These are phyloP conservation scores for Cladophialophora exuberans DNA, from an alignment of 2,329 filamentous ascomycete species.

Conservation along the genomic window DNA sequence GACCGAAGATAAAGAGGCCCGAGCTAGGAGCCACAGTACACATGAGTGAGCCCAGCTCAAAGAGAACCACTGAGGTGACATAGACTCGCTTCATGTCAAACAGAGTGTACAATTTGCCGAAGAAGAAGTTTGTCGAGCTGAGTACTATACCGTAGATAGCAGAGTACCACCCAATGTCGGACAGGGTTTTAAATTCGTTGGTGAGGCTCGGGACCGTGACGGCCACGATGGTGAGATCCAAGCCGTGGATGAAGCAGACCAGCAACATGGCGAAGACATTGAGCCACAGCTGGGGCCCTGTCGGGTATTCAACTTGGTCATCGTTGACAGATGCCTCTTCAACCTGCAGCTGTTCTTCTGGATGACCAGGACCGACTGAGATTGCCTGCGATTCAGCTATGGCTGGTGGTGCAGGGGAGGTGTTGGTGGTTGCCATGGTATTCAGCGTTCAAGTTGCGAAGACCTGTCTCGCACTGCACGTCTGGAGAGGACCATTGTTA, in stretches of 20 bases:
- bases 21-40: slow-evolving; percentile 40
- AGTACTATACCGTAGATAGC: slow-evolving; percentile 45
- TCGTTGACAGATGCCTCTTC: slow-evolving; percentile 7
- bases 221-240: slow-evolving; percentile 37
- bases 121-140: slow-evolving; percentile 48
- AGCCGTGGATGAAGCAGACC: slow-evolving; percentile 10
- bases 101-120: slow-evolving; percentile 52
- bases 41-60: slow-evolving; percentile 55
- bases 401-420: neutral
- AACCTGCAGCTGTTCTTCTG: slow-evolving; percentile 12
- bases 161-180: slow-evolving; percentile 46
- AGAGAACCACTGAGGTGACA: slow-evolving; percentile 49
- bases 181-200: slow-evolving; percentile 41
- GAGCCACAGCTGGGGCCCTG: slow-evolving; percentile 5
- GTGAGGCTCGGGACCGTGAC: slow-evolving; percentile 30
- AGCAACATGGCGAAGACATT: neutral
- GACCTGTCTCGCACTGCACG: neutral
- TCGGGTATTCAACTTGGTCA: slow-evolving; percentile 9
- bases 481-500: neutral
- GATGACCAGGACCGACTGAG: neutral
- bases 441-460: neutral
- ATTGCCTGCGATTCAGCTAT: neutral
- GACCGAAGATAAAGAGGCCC: neutral
- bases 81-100: slow-evolving; percentile 52
- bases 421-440: neutral